Evolutionary conservation across 1,284 basidiomycete genomes (phyloP).

Genomic region (Wallemia ichthyophaga): DNA sequence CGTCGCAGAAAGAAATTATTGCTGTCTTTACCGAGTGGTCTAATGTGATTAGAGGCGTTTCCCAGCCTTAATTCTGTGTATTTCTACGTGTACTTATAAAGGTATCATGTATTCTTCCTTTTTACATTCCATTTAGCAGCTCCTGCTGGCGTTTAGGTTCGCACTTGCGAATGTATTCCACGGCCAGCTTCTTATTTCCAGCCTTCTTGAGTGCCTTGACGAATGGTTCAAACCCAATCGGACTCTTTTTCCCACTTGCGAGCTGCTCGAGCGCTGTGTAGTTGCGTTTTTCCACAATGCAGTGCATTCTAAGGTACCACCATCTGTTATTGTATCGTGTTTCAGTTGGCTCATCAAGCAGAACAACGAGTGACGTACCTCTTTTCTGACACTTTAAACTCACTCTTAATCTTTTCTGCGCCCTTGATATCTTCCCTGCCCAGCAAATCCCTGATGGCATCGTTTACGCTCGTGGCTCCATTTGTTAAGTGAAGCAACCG

Average conservation of each 20-base stretch:
- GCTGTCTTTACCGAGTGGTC: neutral
- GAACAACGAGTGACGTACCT: conserved; percentile 21
- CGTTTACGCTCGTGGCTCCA: conserved; percentile 44
- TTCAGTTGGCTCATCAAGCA: neutral
- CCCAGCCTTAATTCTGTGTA: neutral
- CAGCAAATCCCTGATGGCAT: conserved; percentile 44
- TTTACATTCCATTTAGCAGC: neutral
- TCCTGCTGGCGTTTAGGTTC: conserved; percentile 38
- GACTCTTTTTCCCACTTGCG: conserved; percentile 53
- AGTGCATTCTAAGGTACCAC: conserved; percentile 69
- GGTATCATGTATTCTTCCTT: no score
- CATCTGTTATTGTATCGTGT: conserved; percentile 25
- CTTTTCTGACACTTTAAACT: conserved; percentile 76
- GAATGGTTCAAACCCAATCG: conserved; percentile 84
- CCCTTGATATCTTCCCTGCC: conserved; percentile 47
- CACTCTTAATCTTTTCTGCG: conserved; percentile 52
- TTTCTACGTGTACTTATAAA: neutral
- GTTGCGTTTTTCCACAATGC: conserved; percentile 41
- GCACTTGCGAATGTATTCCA: conserved; percentile 42
- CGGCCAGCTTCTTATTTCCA: conserved; percentile 40
- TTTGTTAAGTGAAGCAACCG: conserved; percentile 42
- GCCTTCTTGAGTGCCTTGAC: conserved; percentile 45
- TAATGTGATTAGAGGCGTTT: neutral
- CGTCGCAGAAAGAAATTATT: neutral
- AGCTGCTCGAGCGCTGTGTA: conserved; percentile 60